Base-by-base conservation (phyloP, 2,329 filamentous ascomycete genomes). In the Colletotrichum agaves region DNA sequence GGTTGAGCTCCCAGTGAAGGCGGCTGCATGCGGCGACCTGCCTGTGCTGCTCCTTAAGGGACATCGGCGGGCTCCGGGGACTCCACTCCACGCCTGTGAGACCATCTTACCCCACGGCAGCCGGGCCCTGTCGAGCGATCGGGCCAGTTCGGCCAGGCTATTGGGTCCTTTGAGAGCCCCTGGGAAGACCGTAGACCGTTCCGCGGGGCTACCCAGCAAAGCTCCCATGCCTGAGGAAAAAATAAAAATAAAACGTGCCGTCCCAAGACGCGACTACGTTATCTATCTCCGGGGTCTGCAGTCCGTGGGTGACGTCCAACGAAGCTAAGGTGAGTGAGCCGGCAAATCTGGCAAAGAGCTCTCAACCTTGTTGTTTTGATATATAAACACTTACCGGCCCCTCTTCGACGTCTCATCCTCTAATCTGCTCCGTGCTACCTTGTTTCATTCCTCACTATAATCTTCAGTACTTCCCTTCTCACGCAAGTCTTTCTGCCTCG, bases 31-130 rank as follows among this genome's bases (percentile, higher is more conserved):
- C 64, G 64, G 64, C 64, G 64, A 33, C n/a, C 27, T 67, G 46
- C 64, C 52, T 61, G 56, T 39, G 27, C 39, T 53, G 62, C 41
- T 27, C 52, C 41, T 49, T 46, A 50, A 71, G 61, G 74, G 74
- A 71, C 49, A 69, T 75, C 75, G 75, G 75, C 75, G 75, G 74
- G 71, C 72, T 77, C 75, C 75, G 75, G 71, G 69, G 61, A 61
- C 39, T 68, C 65, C 69, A 65, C 62, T 56, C 61, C 17, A 60
- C 59, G n/a, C 55, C 58, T 59, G 63, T 69, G 39, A 67, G 67
- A 46, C 63, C 67, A 69, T 69, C 66, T 52, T 61, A 66, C 61
- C 65, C 56, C 63, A 53, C 55, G 55, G 49, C 53, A 53, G 56
- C 61, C 68, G 63, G 68, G 17, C 60, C 67, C 58, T 67, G 43